Conservation (phyloP, 495 filamentous ascomycete genomes). For the Apiosordaria backusii region DNA sequence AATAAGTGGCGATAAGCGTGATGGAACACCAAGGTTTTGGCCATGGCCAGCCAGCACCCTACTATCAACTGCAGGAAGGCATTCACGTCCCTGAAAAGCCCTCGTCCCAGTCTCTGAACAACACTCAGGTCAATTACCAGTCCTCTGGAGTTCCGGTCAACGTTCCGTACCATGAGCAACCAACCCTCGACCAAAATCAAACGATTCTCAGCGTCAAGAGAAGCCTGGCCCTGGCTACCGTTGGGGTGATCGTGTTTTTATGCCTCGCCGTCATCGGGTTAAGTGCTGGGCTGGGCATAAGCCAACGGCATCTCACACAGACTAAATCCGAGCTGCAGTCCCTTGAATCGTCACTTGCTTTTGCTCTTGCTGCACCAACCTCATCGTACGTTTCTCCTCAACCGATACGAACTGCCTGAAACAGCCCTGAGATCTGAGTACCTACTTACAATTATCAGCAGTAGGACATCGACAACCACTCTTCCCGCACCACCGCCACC, state of each 20-base stretch:
- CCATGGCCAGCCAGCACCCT: too few species aligned
- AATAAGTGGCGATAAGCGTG: too few species aligned
- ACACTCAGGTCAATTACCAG: too few species aligned
- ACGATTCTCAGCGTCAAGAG: constrained; percentile 21
- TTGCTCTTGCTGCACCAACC: constrained; percentile 2
- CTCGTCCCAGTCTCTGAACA: too few species aligned
- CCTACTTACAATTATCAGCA: constrained; percentile 4
- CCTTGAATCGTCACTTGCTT: constrained; percentile 16
- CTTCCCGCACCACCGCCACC: not conserved
- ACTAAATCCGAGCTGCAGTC: constrained; percentile 17
- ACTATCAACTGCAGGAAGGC: too few species aligned
- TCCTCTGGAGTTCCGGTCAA: too few species aligned
- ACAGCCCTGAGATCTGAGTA: too few species aligned
- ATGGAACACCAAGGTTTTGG: too few species aligned
- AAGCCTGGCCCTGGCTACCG: constrained; percentile 15
- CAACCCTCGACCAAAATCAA: not conserved
- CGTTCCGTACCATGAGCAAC: not conserved
- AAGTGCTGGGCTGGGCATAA: constrained; percentile 29
- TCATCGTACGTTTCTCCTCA: not conserved
- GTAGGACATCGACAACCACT: not conserved
- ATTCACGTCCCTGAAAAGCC: too few species aligned
- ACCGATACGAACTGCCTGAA: too few species aligned
- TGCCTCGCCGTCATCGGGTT: constrained; percentile 27
- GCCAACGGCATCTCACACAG: constrained; percentile 23
- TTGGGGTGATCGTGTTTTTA: constrained; percentile 12